phyloP scores from a whole-genome alignment of 495 filamentous ascomycete species.

The Parathielavia hyrcaniae region DNA sequence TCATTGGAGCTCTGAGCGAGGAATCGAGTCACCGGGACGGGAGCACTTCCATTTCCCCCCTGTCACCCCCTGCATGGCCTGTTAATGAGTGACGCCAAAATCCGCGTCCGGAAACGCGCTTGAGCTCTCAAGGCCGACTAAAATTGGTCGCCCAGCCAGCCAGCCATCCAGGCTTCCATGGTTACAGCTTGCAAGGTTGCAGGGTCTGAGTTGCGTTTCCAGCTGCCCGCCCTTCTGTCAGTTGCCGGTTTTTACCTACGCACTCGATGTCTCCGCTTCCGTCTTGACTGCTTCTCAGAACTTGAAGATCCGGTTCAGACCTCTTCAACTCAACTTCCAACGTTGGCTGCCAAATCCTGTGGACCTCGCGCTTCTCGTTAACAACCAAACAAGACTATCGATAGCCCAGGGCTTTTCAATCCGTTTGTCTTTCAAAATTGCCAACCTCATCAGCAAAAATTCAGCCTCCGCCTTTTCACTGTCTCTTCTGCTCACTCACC shows the following conservation, averaged over 20 bases:
- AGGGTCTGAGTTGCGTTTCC: slow-evolving; percentile 2
- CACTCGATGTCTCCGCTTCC: background rate
- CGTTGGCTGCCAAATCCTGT: background rate
- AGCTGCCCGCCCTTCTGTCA: slow-evolving; percentile 6
- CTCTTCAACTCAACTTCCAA: background rate
- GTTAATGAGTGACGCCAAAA: slow-evolving; percentile 26
- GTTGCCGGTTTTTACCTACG: background rate
- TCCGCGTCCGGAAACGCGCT: slow-evolving; percentile 23
- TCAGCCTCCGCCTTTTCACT: background rate
- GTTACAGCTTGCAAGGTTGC: slow-evolving; percentile 12
- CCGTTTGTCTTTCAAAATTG: slow-evolving; percentile 8
- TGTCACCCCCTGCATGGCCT: slow-evolving; percentile 10
- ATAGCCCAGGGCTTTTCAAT: background rate
- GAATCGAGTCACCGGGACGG: background rate
- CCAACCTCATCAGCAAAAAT: background rate
- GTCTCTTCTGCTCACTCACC: background rate
- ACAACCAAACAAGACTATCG: background rate
- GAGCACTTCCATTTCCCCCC: background rate
- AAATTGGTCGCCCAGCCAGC: slow-evolving; percentile 13
- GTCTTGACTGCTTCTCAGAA: background rate
- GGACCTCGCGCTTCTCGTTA: background rate
- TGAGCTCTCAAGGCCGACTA: slow-evolving; percentile 11
- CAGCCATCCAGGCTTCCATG: slow-evolving; percentile 13
- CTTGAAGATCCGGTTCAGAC: background rate
- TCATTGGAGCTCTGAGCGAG: background rate